Conservation (phyloP, 2,329 filamentous ascomycete species). For the Colletotrichum sp. region DNA sequence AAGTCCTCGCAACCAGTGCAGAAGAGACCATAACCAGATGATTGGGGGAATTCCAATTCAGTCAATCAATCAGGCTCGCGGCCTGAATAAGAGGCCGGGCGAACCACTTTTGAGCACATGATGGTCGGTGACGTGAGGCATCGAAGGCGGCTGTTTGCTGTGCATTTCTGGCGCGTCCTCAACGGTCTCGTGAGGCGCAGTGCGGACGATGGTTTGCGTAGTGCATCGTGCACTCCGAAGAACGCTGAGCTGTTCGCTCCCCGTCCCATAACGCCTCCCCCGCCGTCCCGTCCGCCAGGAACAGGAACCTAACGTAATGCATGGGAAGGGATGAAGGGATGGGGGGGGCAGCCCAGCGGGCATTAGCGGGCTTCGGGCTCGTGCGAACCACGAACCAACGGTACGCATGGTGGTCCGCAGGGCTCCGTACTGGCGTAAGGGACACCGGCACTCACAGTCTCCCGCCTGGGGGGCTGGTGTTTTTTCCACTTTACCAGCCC, state of each 20-base stretch:
- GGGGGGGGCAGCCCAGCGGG: neutral
- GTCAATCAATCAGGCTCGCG: neutral
- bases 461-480: neutral
- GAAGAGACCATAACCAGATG: neutral
- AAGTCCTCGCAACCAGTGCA: neutral
- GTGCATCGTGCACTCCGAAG: constrained; percentile 6
- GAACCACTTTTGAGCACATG: constrained; percentile 12
- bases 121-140: constrained; percentile 8
- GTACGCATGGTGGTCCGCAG: neutral
- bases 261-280: neutral
- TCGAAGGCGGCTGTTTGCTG: neutral
- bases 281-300: neutral
- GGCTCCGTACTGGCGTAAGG: neutral
- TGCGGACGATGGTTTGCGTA: neutral
- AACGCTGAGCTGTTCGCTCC: neutral
- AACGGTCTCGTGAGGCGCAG: constrained; percentile 5
- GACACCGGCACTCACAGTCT: neutral
- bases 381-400: constrained; percentile 5
- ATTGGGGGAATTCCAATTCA: neutral
- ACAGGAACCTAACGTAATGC: neutral
- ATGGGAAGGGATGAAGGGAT: neutral
- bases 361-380: neutral
- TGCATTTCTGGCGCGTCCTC: neutral
- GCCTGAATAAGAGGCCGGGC: neutral
- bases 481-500: constrained; percentile 11